These are phyloP conservation scores for Wickerhamomyces rabaulensis DNA, from an alignment of 805 yeast genomes.

Conservation along the genomic window DNA sequence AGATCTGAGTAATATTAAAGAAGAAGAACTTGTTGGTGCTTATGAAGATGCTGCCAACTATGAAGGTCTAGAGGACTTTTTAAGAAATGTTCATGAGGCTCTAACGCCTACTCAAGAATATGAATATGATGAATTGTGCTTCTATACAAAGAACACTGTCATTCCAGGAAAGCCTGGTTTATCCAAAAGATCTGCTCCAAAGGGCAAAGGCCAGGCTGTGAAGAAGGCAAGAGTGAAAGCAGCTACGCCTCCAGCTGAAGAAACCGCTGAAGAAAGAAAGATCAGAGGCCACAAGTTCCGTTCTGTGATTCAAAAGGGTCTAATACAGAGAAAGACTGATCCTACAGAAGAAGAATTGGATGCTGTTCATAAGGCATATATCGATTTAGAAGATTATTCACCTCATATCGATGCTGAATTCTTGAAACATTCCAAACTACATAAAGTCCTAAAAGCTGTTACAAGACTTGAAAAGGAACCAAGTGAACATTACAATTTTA, in stretches of 20 bases:
- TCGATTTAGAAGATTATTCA: constrained; percentile 38
- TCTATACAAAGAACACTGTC: not conserved
- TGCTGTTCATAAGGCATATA: constrained; percentile 25
- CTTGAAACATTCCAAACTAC: constrained; percentile 41
- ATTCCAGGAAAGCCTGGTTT: not conserved
- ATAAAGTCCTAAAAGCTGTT: constrained; percentile 48
- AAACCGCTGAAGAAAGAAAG: constrained; percentile 3
- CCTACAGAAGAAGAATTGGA: constrained; percentile 36
- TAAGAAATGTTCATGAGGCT: not conserved
- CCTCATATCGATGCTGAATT: constrained; percentile 31
- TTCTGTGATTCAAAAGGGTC: constrained; percentile 41
- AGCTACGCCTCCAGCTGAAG: not conserved
- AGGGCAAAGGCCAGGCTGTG: not conserved
- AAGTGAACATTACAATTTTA: constrained; percentile 40
- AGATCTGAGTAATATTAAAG: not conserved
- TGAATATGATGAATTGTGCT: not conserved
- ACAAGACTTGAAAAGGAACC: constrained; percentile 34
- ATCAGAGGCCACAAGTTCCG: constrained; percentile 28
- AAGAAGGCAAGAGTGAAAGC: not conserved
- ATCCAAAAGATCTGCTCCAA: not conserved
- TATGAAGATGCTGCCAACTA: not conserved
- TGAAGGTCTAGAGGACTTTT: not conserved
- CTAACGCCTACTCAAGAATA: not conserved
- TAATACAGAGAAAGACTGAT: constrained; percentile 37
- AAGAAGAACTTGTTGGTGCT: not conserved